A percentile compares a stretch with the other conserved stretches of the same genome.
phyloP scores from a whole-genome alignment of 2,329 filamentous ascomycete genomes.

The Rugonectria rugulosa region DNA sequence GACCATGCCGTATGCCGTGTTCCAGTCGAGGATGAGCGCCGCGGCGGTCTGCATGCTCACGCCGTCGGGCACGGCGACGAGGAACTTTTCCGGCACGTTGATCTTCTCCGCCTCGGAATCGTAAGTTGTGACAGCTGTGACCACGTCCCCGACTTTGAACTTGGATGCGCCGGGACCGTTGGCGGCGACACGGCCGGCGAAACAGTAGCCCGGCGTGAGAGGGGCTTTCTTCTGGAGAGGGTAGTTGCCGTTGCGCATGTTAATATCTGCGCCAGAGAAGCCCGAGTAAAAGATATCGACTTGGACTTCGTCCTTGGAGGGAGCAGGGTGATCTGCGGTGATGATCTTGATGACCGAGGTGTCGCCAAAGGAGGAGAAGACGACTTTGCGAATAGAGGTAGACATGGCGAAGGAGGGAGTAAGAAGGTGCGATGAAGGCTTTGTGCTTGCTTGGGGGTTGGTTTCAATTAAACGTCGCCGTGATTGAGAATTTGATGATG shows the following conservation, averaged over 20 bases:
- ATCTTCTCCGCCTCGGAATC: constrained; percentile 53
- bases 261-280: constrained; percentile 57
- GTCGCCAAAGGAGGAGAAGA: constrained; percentile 53
- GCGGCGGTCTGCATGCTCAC: constrained; percentile 51
- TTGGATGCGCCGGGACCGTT: constrained; percentile 45
- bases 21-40: constrained; percentile 55
- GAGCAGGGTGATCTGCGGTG: constrained; percentile 45
- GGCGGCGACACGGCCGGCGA: constrained; percentile 51
- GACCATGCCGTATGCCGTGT: constrained; percentile 49
- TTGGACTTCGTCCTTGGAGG: constrained; percentile 53
- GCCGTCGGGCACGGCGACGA: constrained; percentile 50
- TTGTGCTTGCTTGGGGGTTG: too few species aligned
- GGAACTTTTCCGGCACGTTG: constrained; percentile 56
- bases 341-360: constrained; percentile 47
- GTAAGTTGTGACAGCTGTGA: constrained; percentile 48
- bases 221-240: constrained; percentile 54
- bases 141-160: constrained; percentile 45
- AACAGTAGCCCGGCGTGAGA: constrained; percentile 57
- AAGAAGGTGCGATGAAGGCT: too few species aligned
- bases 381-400: constrained; percentile 56
- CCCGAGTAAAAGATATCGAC: constrained; percentile 55
- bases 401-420: too few species aligned
- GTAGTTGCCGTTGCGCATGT: constrained; percentile 58
- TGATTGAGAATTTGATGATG: too few species aligned
- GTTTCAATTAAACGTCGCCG: too few species aligned